Evolutionary conservation across 371 early-diverging fungal species (phyloP).

Genomic region (Nematocida ironsii): DNA sequence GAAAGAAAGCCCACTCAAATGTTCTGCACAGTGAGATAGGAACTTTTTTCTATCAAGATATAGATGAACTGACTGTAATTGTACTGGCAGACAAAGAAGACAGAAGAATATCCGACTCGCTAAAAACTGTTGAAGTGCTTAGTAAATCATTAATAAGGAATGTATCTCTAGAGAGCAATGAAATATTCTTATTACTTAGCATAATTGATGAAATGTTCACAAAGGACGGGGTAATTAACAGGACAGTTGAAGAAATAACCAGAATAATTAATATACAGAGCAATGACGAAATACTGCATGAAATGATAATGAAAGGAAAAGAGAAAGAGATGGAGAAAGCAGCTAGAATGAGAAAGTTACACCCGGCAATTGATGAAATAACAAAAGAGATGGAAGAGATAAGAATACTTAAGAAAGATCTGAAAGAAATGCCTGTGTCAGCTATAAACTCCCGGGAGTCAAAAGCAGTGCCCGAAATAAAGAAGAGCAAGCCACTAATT

Average conservation of each 20-base stretch:
- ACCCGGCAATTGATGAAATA: conserved; percentile 42
- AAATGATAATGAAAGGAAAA: conserved; percentile 42
- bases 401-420: conserved; percentile 36
- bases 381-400: conserved; percentile 55
- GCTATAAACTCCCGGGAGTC: not conserved
- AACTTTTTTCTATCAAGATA: conserved; percentile 51
- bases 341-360: conserved; percentile 31
- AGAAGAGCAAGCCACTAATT: not conserved
- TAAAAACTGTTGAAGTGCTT: conserved; percentile 38
- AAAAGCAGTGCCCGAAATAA: not conserved
- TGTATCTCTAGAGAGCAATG: conserved; percentile 9
- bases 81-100: conserved; percentile 50
- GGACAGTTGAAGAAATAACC: conserved; percentile 38
- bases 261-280: conserved; percentile 25
- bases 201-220: conserved; percentile 48
- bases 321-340: conserved; percentile 55
- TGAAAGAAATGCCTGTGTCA: conserved; percentile 4
- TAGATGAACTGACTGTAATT: conserved; percentile 2
- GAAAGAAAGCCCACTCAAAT: not conserved
- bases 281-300: conserved; percentile 57
- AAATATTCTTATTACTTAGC: conserved; percentile 13
- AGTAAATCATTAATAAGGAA: not conserved
- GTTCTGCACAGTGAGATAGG: conserved; percentile 35
- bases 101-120: conserved; percentile 2
- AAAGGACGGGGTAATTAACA: conserved; percentile 37